Percentiles rank a stretch among this genome's conserved stretches.
phyloP scores from a whole-genome alignment of 2,329 filamentous ascomycete genomes.

The Aspergillus sp. region DNA sequence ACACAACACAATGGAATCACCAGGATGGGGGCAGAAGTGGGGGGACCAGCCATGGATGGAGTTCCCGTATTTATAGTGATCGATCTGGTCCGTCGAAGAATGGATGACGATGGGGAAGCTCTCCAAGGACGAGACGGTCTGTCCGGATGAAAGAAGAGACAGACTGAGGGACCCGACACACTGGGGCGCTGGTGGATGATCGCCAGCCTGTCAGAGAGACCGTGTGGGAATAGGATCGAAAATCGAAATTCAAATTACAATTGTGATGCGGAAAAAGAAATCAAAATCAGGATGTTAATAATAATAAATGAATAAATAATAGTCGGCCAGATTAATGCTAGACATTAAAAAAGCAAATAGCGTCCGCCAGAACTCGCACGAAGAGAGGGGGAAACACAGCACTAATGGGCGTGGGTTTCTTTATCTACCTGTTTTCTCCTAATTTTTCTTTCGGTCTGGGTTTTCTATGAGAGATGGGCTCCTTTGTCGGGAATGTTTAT shows the following conservation, averaged over 20 bases:
- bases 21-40: conserved; percentile 4
- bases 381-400: too few species aligned
- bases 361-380: too few species aligned
- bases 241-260: neutral
- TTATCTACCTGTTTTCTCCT: too few species aligned
- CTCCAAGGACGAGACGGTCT: neutral
- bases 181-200: neutral
- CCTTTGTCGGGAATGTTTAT: too few species aligned
- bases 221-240: neutral
- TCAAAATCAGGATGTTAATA: neutral
- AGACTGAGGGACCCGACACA: too few species aligned
- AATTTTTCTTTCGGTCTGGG: too few species aligned
- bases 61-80: conserved; percentile 4
- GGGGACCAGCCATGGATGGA: conserved; percentile 6
- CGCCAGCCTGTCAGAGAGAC: too few species aligned
- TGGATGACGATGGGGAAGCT: neutral
- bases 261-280: neutral
- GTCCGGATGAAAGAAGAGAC: neutral
- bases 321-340: neutral
- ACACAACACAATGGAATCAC: conserved; percentile 3
- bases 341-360: neutral
- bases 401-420: too few species aligned
- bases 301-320: too few species aligned
- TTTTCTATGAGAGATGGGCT: too few species aligned
- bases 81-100: neutral